Conservation (phyloP, 1,139 yeast species). For the Ogataea hybrid region DNA sequence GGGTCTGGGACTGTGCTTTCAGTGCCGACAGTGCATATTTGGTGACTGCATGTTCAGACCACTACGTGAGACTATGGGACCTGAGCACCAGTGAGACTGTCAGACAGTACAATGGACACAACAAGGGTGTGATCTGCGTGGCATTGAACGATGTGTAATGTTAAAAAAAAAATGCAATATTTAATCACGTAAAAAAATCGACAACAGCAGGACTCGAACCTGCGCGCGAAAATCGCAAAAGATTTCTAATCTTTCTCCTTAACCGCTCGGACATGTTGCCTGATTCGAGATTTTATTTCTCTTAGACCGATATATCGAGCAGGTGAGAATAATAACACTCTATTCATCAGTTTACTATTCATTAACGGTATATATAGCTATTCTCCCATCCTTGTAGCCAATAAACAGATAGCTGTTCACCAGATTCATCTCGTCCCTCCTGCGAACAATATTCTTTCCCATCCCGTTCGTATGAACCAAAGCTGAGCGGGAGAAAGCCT, state of each 20-base stretch:
- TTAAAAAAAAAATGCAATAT: background rate
- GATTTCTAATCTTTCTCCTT: constrained; percentile 38
- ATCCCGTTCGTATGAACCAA: constrained; percentile 28
- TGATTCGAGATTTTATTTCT: background rate
- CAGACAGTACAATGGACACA: constrained; percentile 91
- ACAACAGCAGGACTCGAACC: constrained; percentile 37
- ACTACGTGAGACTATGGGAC: constrained; percentile 97
- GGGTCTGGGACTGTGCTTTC: constrained; percentile 99
- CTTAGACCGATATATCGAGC: background rate
- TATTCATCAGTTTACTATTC: no score
- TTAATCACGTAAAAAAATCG: constrained; percentile 20
- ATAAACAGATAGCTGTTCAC: constrained; percentile 28
- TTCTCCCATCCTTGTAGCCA: constrained; percentile 33
- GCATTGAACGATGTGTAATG: constrained; percentile 81
- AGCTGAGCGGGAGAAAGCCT: constrained; percentile 17
- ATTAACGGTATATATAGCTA: constrained; percentile 22
- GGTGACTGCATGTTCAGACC: constrained; percentile 97
- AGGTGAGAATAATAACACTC: no score
- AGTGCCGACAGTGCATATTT: constrained; percentile 97
- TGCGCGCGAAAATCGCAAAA: constrained; percentile 38
- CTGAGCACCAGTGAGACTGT: constrained; percentile 94
- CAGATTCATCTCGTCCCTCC: constrained; percentile 25
- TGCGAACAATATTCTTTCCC: constrained; percentile 29
- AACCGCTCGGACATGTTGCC: constrained; percentile 38
- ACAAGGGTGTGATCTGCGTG: constrained; percentile 94